A percentile compares a stretch with the other conserved stretches of the same genome.
These are phyloP conservation scores for Paspalum notatum DNA, from an alignment of 176 grass and related monocot species.

Conservation along the genomic window DNA sequence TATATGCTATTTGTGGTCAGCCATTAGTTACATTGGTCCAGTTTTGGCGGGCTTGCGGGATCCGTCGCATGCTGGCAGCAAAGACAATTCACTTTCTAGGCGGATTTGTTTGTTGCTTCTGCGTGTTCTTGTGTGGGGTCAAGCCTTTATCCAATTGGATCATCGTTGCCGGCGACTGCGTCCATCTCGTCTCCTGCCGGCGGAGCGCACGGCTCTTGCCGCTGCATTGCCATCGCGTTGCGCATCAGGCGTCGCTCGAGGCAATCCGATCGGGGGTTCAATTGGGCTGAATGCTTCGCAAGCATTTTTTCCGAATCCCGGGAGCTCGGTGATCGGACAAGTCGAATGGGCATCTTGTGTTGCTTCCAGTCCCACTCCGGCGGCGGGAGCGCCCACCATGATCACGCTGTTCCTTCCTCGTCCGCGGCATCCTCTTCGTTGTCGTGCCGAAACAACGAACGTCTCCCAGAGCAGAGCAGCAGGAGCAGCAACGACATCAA, in stretches of 20 bases:
- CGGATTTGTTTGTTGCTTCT: background rate
- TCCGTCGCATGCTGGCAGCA: background rate
- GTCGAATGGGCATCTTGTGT: slow-evolving; percentile 52
- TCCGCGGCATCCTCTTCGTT: background rate
- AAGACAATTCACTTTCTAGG: background rate
- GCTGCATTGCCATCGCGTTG: background rate
- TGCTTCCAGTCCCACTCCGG: slow-evolving; percentile 50
- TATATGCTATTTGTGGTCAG: slow-evolving; percentile 7
- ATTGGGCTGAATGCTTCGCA: slow-evolving; percentile 41
- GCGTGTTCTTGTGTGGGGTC: background rate
- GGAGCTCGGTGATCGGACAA: background rate
- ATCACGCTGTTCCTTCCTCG: background rate
- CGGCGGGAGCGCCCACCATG: background rate
- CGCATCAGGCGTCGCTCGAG: background rate
- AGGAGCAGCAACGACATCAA: background rate
- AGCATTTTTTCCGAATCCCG: slow-evolving; percentile 23
- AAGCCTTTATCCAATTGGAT: background rate
- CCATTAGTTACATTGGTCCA: background rate
- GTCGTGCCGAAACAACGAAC: background rate
- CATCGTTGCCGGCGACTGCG: background rate
- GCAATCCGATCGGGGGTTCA: background rate
- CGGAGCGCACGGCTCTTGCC: background rate
- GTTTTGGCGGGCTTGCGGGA: slow-evolving; percentile 1
- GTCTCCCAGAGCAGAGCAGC: background rate
- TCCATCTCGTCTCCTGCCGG: background rate